Evolutionary conservation across 2,329 filamentous ascomycete genomes (phyloP).

Genomic region (Teratosphaeria zuluensis): DNA sequence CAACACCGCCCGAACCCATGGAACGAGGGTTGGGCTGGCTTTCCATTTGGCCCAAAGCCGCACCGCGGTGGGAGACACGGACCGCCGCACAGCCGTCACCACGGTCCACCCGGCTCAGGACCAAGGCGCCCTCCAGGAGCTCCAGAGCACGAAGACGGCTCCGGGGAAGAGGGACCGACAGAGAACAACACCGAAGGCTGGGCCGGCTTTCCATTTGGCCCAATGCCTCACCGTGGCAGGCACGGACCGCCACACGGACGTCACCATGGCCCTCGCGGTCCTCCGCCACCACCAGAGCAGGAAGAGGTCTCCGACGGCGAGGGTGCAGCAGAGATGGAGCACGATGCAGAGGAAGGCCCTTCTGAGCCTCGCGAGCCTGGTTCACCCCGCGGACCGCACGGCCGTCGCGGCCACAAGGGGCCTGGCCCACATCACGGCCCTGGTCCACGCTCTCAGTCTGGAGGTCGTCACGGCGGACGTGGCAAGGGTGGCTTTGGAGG

Average conservation of each 20-base stretch:
- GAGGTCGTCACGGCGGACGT: slow-evolving; percentile 20
- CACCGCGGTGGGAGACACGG: slow-evolving; percentile 15
- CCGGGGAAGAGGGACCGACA: background rate
- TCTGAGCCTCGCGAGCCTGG: slow-evolving; percentile 6
- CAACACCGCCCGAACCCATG: slow-evolving; percentile 8
- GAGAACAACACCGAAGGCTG: slow-evolving; percentile 20
- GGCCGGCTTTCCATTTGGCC: slow-evolving; percentile 28
- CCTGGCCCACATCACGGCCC: slow-evolving; percentile 11
- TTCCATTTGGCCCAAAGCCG: slow-evolving; percentile 23
- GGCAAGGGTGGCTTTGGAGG: slow-evolving; percentile 19
- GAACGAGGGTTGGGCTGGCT: slow-evolving; percentile 29
- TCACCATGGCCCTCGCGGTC: background rate
- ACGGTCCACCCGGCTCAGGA: background rate
- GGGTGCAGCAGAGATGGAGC: background rate
- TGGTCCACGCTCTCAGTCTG: slow-evolving; percentile 12
- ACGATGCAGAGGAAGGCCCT: slow-evolving; percentile 7
- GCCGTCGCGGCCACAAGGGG: slow-evolving; percentile 4
- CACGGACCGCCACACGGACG: slow-evolving; percentile 1
- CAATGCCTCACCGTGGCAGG: slow-evolving; percentile 17
- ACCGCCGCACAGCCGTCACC: slow-evolving; percentile 1
- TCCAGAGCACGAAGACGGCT: slow-evolving; percentile 5
- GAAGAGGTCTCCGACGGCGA: slow-evolving; percentile 6
- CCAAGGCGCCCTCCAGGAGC: background rate
- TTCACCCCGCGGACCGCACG: slow-evolving; percentile 10
- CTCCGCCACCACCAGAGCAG: background rate